Evolutionary conservation across 2,329 filamentous ascomycete species (phyloP), one percentile per base, ranked within the genome.

Genomic region (Beauveria bassiana): DNA sequence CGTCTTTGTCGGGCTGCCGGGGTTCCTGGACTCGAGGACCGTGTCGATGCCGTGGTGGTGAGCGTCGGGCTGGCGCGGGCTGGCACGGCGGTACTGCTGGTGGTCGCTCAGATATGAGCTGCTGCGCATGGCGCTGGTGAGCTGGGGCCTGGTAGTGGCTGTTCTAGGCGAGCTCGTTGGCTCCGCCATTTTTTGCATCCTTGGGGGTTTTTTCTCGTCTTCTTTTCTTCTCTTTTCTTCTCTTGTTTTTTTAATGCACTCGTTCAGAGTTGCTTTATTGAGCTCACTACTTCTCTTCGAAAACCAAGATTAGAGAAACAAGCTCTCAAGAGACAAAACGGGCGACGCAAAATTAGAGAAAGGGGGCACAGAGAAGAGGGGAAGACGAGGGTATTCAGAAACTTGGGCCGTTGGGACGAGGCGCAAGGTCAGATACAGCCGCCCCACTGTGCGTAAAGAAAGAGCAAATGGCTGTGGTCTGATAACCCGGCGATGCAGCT

Each of bases 41-140:
- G 83, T 85, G 69, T 88, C 85, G 67, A 87, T 87, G 64, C 84
- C 84, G 65, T 84, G 83, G 70, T 82, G 79, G 62, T 82, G 79
- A 62, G 75, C 77, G 31, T 86, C 83, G 52, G 80, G 77, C 64
- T 78, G 77, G 63, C 75, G 74, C 12, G 83, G 47, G 9, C 49
- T 34, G 58, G 26, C 50, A 34, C 82, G 81, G 54, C 84, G 82
- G 66, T 85, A 86, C 68, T 87, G 83, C 71, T 86, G 84, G 68
- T 86, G 82, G 66, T 87, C 84, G 70, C 79, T 79, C 61, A 87
- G 75, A 69, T 84, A 87, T 16, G 84, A 86, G 71, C 80, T 82
- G 75, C 81, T 85, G 68, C 84, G 80, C 80, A 81, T 82, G 59
- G 74, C 72, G 59, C 74, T 74, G 53, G 75, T 71, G 66, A 83